Conservation (phyloP, 352 stramenopile genomes). For the Globisporangium splendens region DNA sequence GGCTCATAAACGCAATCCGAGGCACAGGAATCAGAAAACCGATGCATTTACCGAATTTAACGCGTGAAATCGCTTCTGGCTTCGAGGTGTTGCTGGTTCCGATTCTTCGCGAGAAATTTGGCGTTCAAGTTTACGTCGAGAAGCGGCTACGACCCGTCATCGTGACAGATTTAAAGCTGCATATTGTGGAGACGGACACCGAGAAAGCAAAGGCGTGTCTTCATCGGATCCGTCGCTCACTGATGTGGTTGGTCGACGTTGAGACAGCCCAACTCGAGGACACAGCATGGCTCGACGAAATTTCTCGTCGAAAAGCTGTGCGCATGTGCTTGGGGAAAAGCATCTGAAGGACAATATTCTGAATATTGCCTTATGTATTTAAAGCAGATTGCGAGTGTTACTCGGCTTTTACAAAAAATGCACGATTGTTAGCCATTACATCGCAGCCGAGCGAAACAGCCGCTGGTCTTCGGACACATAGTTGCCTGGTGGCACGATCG, state of each 20-base stretch:
- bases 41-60: conserved; percentile 58
- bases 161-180: conserved; percentile 56
- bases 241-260: conserved; percentile 49
- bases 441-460: conserved; percentile 27
- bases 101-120: conserved; percentile 53
- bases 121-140: conserved; percentile 51
- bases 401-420: background rate
- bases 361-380: too few species aligned
- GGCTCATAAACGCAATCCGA: conserved; percentile 64
- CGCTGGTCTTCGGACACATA: conserved; percentile 38
- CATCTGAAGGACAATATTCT: too few species aligned
- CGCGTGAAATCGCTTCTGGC: conserved; percentile 52
- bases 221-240: conserved; percentile 49
- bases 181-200: conserved; percentile 25
- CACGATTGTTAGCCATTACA: background rate
- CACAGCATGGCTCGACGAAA: conserved; percentile 33
- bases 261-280: conserved; percentile 39
- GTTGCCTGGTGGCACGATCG: conserved; percentile 36
- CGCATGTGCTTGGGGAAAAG: conserved; percentile 3
- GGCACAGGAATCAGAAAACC: conserved; percentile 44
- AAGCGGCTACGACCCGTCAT: conserved; percentile 58
- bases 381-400: too few species aligned
- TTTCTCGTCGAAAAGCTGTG: conserved; percentile 29
- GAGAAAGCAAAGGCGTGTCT: conserved; percentile 32
- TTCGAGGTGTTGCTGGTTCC: conserved; percentile 64